A percentile compares a stretch with the other conserved stretches of the same genome.
Conservation (phyloP, 2,329 filamentous ascomycete species). For the Immersiporthe knoxdaviesiana region DNA sequence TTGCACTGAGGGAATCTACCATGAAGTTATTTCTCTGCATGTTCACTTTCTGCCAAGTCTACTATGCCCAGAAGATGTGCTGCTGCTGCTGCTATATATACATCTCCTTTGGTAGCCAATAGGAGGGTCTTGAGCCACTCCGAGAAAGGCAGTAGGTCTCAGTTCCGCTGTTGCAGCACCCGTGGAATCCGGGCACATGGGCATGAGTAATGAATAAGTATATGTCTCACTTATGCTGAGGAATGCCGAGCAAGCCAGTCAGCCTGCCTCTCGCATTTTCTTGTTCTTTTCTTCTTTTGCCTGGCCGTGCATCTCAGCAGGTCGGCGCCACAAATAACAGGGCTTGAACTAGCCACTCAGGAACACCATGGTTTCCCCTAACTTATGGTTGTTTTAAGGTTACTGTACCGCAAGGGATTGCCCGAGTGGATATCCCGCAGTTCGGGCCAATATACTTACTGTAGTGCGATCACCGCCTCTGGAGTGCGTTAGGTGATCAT, state of each 20-base stretch:
- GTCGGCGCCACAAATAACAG: too few relatives aligned
- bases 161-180: background rate
- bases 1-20: background rate
- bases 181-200: background rate
- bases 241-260: background rate
- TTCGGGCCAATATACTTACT: background rate
- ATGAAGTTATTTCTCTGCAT: too few relatives aligned
- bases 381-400: conserved; percentile 3
- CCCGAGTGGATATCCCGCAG: background rate
- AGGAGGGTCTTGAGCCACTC: background rate
- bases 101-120: conserved; percentile 35
- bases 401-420: background rate
- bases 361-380: background rate
- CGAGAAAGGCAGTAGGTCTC: background rate
- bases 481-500: too few relatives aligned
- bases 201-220: too few relatives aligned
- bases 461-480: too few relatives aligned
- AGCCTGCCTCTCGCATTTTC: background rate
- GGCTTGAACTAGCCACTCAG: too few relatives aligned
- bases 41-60: too few relatives aligned
- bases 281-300: too few relatives aligned
- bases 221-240: background rate
- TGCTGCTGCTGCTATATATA: conserved; percentile 65
- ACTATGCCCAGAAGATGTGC: too few relatives aligned
- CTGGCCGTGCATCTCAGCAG: too few relatives aligned